Evolutionary conservation across 2,329 filamentous ascomycete species (phyloP).

Genomic region (Atkinsonella texensis): DNA sequence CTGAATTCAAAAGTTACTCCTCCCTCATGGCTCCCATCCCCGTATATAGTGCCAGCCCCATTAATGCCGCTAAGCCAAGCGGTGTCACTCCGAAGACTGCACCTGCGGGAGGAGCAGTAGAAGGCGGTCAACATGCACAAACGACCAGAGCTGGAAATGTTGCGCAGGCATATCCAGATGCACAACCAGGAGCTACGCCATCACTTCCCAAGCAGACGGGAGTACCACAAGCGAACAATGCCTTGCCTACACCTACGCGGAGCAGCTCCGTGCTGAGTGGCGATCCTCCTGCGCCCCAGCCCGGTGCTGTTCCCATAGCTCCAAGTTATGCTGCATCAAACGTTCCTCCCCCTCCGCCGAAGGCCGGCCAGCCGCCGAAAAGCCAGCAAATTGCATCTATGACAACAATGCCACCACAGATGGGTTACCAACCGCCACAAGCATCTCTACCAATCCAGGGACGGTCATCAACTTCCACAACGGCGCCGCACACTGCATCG

Average conservation of each 20-base stretch:
- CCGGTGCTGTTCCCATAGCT: conserved; percentile 40
- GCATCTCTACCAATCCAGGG: conserved; percentile 28
- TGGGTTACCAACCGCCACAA: conserved; percentile 37
- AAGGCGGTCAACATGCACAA: conserved; percentile 1
- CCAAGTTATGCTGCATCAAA: conserved; percentile 12
- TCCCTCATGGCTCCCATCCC: conserved; percentile 47
- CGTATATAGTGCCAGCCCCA: conserved; percentile 46
- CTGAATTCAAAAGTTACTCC: background rate
- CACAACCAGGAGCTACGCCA: conserved; percentile 35
- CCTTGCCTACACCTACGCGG: conserved; percentile 32
- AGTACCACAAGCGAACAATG: conserved; percentile 20
- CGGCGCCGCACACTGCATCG: conserved; percentile 9
- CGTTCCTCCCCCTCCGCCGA: conserved; percentile 38
- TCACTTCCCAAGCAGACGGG: conserved; percentile 32
- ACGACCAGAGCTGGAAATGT: background rate
- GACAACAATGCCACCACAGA: conserved; percentile 30
- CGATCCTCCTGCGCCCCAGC: conserved; percentile 43
- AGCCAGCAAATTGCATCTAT: conserved; percentile 18
- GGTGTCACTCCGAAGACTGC: conserved; percentile 35
- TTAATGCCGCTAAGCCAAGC: conserved; percentile 42
- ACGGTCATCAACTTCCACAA: conserved; percentile 31
- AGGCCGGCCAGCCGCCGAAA: conserved; percentile 31
- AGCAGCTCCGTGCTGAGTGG: conserved; percentile 14
- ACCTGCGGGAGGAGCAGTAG: background rate
- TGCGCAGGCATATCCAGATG: conserved; percentile 24